Evolutionary conservation across 1,139 yeast species (phyloP).

Genomic region (Waltiozyma sp.): DNA sequence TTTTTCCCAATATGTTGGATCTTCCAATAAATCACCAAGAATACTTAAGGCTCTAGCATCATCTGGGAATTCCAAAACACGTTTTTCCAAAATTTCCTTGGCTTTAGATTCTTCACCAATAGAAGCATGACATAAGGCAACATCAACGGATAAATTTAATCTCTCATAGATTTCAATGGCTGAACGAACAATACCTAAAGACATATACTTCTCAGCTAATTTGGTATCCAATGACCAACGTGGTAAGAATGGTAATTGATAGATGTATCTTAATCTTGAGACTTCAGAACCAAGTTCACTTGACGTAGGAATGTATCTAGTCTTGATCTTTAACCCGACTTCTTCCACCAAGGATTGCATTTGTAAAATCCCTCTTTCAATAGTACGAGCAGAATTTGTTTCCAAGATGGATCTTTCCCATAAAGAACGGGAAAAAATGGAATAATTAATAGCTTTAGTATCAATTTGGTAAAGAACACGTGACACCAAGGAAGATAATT

Average conservation of each 20-base stretch:
- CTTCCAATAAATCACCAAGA: constrained; percentile 74
- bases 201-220: constrained; percentile 81
- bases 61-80: constrained; percentile 47
- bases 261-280: constrained; percentile 58
- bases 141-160: constrained; percentile 65
- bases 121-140: constrained; percentile 85
- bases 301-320: constrained; percentile 38
- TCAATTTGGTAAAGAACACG: constrained; percentile 47
- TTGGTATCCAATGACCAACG: constrained; percentile 78
- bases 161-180: constrained; percentile 88
- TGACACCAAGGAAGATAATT: constrained; percentile 60
- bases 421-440: constrained; percentile 68
- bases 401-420: constrained; percentile 89
- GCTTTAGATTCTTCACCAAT: constrained; percentile 70
- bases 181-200: constrained; percentile 74
- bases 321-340: constrained; percentile 57
- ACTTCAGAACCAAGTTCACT: constrained; percentile 25
- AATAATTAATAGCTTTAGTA: constrained; percentile 49
- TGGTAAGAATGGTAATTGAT: constrained; percentile 68
- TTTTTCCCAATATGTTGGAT: constrained; percentile 68
- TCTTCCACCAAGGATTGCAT: constrained; percentile 90
- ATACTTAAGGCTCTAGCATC: constrained; percentile 83
- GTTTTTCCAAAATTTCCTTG: constrained; percentile 39
- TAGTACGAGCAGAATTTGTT: constrained; percentile 69
- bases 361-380: constrained; percentile 89